Percentiles rank a stretch among this genome's conserved stretches.
Evolutionary conservation across 352 stramenopile genomes (phyloP).

Genomic region (Phytopythium kandeliae): DNA sequence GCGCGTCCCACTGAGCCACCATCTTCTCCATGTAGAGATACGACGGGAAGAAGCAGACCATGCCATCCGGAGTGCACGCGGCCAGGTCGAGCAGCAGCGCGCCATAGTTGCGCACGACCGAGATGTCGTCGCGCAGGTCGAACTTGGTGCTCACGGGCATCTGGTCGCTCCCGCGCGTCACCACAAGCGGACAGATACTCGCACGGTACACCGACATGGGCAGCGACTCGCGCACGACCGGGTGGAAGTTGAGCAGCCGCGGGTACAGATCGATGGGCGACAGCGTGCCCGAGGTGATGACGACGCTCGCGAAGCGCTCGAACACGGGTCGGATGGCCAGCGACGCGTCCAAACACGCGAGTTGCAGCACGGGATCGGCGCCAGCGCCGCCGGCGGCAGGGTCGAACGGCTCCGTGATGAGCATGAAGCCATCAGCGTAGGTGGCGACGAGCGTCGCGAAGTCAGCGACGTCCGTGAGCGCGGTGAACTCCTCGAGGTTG

Average conservation of each 20-base stretch:
- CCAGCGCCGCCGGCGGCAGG: conserved; percentile 57
- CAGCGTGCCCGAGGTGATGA: conserved; percentile 94
- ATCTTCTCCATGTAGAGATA: conserved; percentile 99
- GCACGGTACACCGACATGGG: conserved; percentile 98
- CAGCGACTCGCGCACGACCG: conserved; percentile 94
- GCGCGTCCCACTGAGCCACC: conserved; percentile 95
- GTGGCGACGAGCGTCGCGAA: conserved; percentile 97
- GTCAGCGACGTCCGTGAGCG: conserved; percentile 94
- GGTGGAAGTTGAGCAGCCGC: conserved; percentile 97
- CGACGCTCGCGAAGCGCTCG: conserved; percentile 88
- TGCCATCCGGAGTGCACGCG: conserved; percentile 93
- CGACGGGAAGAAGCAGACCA: conserved; percentile 99
- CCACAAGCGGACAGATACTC: conserved; percentile 97
- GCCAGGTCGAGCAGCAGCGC: conserved; percentile 94
- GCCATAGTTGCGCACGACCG: conserved; percentile 96
- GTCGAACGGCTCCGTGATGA: conserved; percentile 97
- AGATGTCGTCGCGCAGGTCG: conserved; percentile 80
- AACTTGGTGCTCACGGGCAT: conserved; percentile 95
- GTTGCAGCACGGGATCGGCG: conserved; percentile 84
- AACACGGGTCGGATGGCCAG: conserved; percentile 98
- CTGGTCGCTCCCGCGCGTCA: conserved; percentile 97
- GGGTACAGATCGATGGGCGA: conserved; percentile 99
- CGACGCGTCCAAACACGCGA: conserved; percentile 96
- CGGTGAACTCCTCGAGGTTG: conserved; percentile 96
- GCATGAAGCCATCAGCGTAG: conserved; percentile 97